These are phyloP conservation scores for Gynochthodes officinalis DNA, from an alignment of 257 asterid genomes.

Conservation along the genomic window DNA sequence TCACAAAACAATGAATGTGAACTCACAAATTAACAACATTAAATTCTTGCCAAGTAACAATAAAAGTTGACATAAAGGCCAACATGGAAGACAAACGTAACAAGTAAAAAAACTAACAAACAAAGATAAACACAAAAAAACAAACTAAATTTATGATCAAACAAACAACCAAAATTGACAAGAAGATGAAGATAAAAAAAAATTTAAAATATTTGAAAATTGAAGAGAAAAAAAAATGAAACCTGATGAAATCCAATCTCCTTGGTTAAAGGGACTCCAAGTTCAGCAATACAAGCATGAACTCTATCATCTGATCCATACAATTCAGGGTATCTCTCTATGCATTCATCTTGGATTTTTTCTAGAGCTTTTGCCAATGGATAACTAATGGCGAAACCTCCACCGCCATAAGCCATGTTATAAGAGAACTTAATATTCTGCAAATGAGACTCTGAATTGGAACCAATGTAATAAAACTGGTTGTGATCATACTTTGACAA, in stretches of 20 bases:
- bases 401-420: slow-evolving; percentile 47
- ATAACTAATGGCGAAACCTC: slow-evolving; percentile 42
- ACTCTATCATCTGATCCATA: slow-evolving; percentile 45
- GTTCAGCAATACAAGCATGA: slow-evolving; percentile 40
- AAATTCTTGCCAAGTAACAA: background rate
- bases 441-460: slow-evolving; percentile 36
- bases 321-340: slow-evolving; percentile 31
- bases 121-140: too few relatives aligned
- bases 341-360: slow-evolving; percentile 38
- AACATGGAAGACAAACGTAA: background rate
- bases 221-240: background rate
- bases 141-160: background rate
- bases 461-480: slow-evolving; percentile 35
- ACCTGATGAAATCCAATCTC: slow-evolving; percentile 44
- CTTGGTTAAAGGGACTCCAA: slow-evolving; percentile 38
- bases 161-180: too few relatives aligned
- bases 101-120: background rate
- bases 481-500: slow-evolving; percentile 37
- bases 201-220: too few relatives aligned
- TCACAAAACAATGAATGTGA: background rate
- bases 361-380: slow-evolving; percentile 35
- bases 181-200: background rate
- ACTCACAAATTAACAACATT: background rate
- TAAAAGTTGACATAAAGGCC: background rate
- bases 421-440: slow-evolving; percentile 36